phyloP scores from a whole-genome alignment of 306 rosid genomes.

The Mimosa bimucronata region DNA sequence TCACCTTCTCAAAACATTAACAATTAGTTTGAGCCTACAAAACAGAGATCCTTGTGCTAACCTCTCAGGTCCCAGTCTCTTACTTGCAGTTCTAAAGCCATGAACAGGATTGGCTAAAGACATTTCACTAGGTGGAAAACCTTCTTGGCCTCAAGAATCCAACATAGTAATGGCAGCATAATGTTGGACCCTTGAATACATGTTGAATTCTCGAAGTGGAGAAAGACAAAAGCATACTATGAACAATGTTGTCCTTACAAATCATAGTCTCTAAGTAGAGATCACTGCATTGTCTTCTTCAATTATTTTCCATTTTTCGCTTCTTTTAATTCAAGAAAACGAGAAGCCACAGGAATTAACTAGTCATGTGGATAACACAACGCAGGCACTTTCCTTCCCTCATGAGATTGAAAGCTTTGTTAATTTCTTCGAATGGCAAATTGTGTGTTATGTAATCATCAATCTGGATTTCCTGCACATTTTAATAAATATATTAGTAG shows the following conservation, averaged over 20 bases:
- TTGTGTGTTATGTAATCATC: slow-evolving; percentile 87
- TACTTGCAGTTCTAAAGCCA: background rate
- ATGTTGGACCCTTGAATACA: slow-evolving; percentile 7
- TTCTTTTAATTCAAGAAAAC: slow-evolving; percentile 7
- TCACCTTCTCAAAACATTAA: background rate
- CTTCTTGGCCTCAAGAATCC: slow-evolving; percentile 19
- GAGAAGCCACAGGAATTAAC: slow-evolving; percentile 27
- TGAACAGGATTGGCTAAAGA: background rate
- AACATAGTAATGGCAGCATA: background rate
- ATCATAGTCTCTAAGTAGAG: background rate
- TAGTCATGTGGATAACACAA: slow-evolving; percentile 84
- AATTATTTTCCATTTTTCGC: background rate
- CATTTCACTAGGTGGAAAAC: background rate
- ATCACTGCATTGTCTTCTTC: background rate
- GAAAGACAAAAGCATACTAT: slow-evolving; percentile 3
- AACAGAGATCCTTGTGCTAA: background rate
- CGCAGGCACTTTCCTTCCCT: slow-evolving; percentile 84
- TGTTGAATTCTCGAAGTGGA: background rate
- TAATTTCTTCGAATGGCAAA: slow-evolving; percentile 72
- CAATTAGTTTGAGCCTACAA: background rate
- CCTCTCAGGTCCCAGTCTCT: background rate
- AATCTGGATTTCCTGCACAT: slow-evolving; percentile 78
- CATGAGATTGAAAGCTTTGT: slow-evolving; percentile 87
- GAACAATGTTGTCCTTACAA: slow-evolving; percentile 16
- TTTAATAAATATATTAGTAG: slow-evolving; percentile 6